Percentiles rank a stretch among this genome's conserved stretches.
These are phyloP conservation scores for Diaporthe longicolla DNA, from an alignment of 2,329 filamentous ascomycete species.

Conservation along the genomic window DNA sequence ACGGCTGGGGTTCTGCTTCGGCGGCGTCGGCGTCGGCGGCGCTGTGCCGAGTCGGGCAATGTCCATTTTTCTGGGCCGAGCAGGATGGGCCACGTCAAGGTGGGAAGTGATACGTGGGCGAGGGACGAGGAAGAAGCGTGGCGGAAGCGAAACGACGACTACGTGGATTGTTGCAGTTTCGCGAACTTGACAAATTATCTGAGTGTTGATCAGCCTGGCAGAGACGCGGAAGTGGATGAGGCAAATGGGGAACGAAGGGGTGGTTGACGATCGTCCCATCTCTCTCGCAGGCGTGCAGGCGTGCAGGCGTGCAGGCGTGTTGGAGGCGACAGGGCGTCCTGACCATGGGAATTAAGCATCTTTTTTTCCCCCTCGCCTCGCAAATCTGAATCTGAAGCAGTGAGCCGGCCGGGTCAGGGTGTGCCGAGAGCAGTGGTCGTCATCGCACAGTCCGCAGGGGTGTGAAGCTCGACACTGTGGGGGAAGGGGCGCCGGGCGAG, in stretches of 20 bases:
- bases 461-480: slow-evolving; percentile 32
- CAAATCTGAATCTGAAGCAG: slow-evolving; percentile 37
- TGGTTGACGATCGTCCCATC: slow-evolving; percentile 29
- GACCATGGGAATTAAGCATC: slow-evolving; percentile 37
- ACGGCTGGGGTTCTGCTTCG: slow-evolving; percentile 3
- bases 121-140: neutral
- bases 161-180: slow-evolving; percentile 26
- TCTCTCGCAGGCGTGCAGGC: neutral
- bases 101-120: slow-evolving; percentile 19
- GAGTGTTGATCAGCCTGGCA: slow-evolving; percentile 1
- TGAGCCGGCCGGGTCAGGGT: slow-evolving; percentile 18
- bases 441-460: slow-evolving; percentile 32
- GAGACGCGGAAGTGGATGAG: neutral
- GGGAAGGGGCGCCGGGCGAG: neutral
- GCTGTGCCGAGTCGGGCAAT: slow-evolving; percentile 25
- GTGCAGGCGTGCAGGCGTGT: neutral
- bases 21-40: slow-evolving; percentile 18
- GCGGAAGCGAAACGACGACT: slow-evolving; percentile 27
- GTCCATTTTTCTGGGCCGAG: slow-evolving; percentile 30
- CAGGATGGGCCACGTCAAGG: slow-evolving; percentile 28
- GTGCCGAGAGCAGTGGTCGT: slow-evolving; percentile 35
- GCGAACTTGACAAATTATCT: slow-evolving; percentile 22
- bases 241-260: slow-evolving; percentile 2
- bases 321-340: slow-evolving; percentile 25
- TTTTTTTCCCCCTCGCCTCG: slow-evolving; percentile 13